These are phyloP conservation scores for Pleurotus eryngii DNA, from an alignment of 768 basidiomycete species.

Conservation along the genomic window DNA sequence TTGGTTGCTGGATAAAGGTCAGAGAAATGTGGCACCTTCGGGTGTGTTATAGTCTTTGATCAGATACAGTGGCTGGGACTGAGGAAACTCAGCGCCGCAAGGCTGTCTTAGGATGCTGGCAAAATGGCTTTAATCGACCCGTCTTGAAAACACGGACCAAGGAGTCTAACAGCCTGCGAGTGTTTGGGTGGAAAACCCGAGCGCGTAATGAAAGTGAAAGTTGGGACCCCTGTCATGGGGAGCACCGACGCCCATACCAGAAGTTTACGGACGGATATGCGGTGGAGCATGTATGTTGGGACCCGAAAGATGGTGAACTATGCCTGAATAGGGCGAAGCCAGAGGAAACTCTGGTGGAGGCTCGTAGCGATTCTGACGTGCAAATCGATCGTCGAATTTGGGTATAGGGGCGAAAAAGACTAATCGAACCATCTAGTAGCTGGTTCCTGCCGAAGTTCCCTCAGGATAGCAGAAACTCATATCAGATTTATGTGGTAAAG, in stretches of 20 bases:
- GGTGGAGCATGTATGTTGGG: slow-evolving; percentile 83
- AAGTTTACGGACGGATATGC: slow-evolving; percentile 71
- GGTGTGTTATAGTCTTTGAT: slow-evolving; percentile 64
- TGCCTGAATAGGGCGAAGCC: slow-evolving; percentile 88
- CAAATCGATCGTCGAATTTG: slow-evolving; percentile 94
- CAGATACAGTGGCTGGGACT: slow-evolving; percentile 54
- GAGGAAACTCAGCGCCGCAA: slow-evolving; percentile 61
- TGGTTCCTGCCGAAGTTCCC: slow-evolving; percentile 79
- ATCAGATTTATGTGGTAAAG: slow-evolving; percentile 69
- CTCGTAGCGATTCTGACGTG: slow-evolving; percentile 94
- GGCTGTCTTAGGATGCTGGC: slow-evolving; percentile 71
- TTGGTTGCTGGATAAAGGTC: slow-evolving; percentile 54
- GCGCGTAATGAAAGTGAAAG: slow-evolving; percentile 77
- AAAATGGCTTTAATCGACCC: slow-evolving; percentile 77
- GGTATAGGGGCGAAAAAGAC: slow-evolving; percentile 96
- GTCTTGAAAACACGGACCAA: slow-evolving; percentile 87
- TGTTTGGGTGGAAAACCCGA: slow-evolving; percentile 89
- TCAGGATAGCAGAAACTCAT: slow-evolving; percentile 67
- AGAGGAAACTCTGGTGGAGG: slow-evolving; percentile 96
- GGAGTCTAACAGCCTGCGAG: slow-evolving; percentile 83
- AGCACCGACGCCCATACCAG: slow-evolving; percentile 74
- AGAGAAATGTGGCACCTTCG: slow-evolving; percentile 61
- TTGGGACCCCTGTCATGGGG: slow-evolving; percentile 60
- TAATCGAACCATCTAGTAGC: slow-evolving; percentile 85
- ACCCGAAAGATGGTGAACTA: slow-evolving; percentile 92